A percentile compares a stretch with the other conserved stretches of the same genome.
Conservation (phyloP, 139 green algal genomes). For the Chlorella sp. region DNA sequence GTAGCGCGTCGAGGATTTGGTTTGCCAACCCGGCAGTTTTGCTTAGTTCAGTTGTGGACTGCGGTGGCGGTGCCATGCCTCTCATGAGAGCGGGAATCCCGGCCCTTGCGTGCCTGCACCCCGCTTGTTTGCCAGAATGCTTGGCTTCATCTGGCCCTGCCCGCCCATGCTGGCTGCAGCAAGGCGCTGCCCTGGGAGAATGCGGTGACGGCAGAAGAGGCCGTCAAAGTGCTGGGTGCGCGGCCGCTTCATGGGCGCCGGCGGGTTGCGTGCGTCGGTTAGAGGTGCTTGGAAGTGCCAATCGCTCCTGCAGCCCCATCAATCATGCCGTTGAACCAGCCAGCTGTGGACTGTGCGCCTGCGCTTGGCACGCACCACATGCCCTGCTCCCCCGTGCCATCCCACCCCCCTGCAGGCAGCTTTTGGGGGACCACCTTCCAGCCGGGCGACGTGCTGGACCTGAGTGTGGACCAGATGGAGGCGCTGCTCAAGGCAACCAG, state of each 20-base stretch:
- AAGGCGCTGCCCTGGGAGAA: conserved; percentile 61
- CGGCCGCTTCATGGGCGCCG: too few relatives aligned
- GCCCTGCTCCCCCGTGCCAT: background rate
- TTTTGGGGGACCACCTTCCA: conserved; percentile 55
- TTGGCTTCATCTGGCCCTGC: background rate
- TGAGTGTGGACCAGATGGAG: conserved; percentile 51
- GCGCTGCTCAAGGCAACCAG: conserved; percentile 25
- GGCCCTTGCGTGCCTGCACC: background rate
- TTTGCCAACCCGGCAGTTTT: background rate
- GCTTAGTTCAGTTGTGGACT: too few relatives aligned
- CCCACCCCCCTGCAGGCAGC: conserved; percentile 9
- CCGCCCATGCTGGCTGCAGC: background rate
- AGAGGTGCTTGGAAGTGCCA: too few relatives aligned
- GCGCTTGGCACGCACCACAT: background rate
- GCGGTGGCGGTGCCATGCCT: too few relatives aligned
- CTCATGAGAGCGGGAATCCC: background rate
- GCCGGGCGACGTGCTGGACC: conserved; percentile 52
- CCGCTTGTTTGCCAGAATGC: background rate
- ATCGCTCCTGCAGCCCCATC: too few relatives aligned
- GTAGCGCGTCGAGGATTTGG: too few relatives aligned
- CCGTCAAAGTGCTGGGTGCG: conserved; percentile 46
- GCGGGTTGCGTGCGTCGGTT: too few relatives aligned
- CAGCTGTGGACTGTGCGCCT: too few relatives aligned
- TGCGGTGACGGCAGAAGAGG: conserved; percentile 46
- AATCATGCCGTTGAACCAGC: too few relatives aligned